Base-by-base conservation (phyloP, 805 yeast species). In the Teunomyces funiuensis region DNA sequence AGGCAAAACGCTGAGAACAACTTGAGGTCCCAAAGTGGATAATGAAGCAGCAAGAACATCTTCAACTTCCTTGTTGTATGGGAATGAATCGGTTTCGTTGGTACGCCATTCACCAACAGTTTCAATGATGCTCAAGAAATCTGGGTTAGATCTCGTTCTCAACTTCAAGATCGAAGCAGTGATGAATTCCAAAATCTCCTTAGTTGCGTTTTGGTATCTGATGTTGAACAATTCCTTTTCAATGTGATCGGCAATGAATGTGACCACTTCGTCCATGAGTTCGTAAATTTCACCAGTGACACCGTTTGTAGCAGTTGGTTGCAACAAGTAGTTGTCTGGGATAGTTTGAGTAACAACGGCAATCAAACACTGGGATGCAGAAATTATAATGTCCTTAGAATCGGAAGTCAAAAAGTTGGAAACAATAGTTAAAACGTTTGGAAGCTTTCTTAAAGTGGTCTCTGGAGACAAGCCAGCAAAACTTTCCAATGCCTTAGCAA, bases 71-170 rank as follows among this genome's bases (percentile, higher is more conserved):
- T 74, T 76, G 50, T 85, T 81, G 44, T 76, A 71, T 20, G 83
- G 83, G 53, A 85, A 83, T 22, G 81, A 79, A 42, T 73, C 80
- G 23, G 76, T 71, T 58, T 88, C 96, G 52, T 79, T 80, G 2
- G 93, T 77, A 66, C 98, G 77, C 85, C 97, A 82, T 34, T 79
- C 81, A 49, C 97, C 98, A 33, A 91, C 82, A 18, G 81, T 74
- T 44, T 80, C 80, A 46, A 91, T 63, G 28, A 84, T 79, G 25
- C 73, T 72, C 31, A 85, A 58, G 52, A 88, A 79, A 46, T 83
- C 85, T 11, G 96, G 90, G 53, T 83, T 78, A 15, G 85, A 61
- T 60, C 88, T 76, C 45, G 72, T 62, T 59, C 86, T 75, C 34
- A 90, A 73, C 52, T 80, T 80, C 29, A 73, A 70, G 44, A 89